Evolutionary conservation across 169 alveolate species (phyloP).

Genomic region (Fabrea salina): DNA sequence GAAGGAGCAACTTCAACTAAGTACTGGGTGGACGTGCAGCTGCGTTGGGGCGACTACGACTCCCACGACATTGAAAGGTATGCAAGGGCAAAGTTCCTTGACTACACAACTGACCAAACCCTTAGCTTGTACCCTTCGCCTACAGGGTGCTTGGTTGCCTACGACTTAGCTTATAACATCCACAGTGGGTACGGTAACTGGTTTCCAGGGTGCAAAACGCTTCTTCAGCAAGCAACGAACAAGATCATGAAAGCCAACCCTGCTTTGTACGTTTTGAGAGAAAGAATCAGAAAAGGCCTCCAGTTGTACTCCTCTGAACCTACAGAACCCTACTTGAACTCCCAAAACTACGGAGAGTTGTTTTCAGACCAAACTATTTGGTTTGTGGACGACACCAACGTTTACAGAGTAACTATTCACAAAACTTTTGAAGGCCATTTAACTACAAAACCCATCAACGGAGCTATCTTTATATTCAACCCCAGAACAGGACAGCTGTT

Average conservation of each 20-base stretch:
- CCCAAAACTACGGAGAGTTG: conserved; percentile 98
- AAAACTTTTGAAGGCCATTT: conserved; percentile 99
- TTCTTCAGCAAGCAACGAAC: conserved; percentile 96
- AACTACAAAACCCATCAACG: conserved; percentile 99
- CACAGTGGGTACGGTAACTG: conserved; percentile 99
- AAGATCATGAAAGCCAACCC: conserved; percentile 99
- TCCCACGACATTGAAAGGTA: conserved; percentile 99
- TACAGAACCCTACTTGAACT: conserved; percentile 99
- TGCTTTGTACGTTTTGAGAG: conserved; percentile 98
- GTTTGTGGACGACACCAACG: conserved; percentile 99
- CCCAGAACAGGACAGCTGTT: conserved; percentile 99
- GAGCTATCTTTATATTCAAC: conserved; percentile 99
- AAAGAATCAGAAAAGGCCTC: conserved; percentile 99
- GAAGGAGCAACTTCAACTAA: conserved; percentile 84
- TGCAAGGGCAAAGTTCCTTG: conserved; percentile 98
- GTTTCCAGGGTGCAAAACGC: conserved; percentile 96
- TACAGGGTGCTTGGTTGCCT: conserved; percentile 97
- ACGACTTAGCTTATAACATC: conserved; percentile 98
- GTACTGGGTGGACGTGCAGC: conserved; percentile 99
- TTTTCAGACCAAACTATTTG: conserved; percentile 98
- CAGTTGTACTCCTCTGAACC: conserved; percentile 99
- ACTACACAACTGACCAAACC: conserved; percentile 98
- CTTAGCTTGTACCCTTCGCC: conserved; percentile 99
- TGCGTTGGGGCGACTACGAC: conserved; percentile 99
- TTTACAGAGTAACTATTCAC: conserved; percentile 99